Conservation (phyloP, 768 basidiomycete species). For the Rhodosporidiobolus sp. region DNA sequence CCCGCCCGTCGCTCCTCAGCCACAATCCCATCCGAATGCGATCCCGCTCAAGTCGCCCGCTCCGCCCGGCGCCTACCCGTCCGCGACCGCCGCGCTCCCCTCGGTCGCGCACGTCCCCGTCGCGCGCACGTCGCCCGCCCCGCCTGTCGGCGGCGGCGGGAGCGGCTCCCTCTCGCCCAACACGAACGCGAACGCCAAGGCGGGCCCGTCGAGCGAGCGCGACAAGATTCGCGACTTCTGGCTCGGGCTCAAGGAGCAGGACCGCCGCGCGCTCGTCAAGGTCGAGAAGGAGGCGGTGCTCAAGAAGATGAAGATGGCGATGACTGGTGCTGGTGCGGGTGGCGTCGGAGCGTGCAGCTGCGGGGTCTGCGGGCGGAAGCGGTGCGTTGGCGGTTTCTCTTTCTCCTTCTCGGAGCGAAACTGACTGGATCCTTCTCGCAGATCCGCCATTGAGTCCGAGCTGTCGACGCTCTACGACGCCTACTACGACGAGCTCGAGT, state of each 20-base stretch:
- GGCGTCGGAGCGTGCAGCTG: slow-evolving; percentile 92
- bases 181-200: slow-evolving; percentile 34
- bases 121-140: slow-evolving; percentile 12
- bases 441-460: slow-evolving; percentile 98
- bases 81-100: slow-evolving; percentile 1
- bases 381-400: slow-evolving; percentile 59
- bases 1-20: slow-evolving; percentile 46
- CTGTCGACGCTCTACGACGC: slow-evolving; percentile 99
- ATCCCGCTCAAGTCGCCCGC: slow-evolving; percentile 7
- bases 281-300: slow-evolving; percentile 97
- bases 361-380: slow-evolving; percentile 96
- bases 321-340: slow-evolving; percentile 91
- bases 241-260: slow-evolving; percentile 86
- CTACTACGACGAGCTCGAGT: slow-evolving; percentile 99
- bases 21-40: background rate
- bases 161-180: background rate
- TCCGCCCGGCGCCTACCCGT: slow-evolving; percentile 28
- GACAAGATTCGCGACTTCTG: slow-evolving; percentile 98
- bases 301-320: slow-evolving; percentile 80
- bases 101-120: slow-evolving; percentile 24
- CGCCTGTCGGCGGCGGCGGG: slow-evolving; percentile 3
- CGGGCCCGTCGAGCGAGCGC: slow-evolving; percentile 58
- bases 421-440: slow-evolving; percentile 45
- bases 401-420: too few species aligned
- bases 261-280: slow-evolving; percentile 86